Conservation (phyloP, 371 early-diverging fungal genomes). For the Rhizopus delemar region DNA sequence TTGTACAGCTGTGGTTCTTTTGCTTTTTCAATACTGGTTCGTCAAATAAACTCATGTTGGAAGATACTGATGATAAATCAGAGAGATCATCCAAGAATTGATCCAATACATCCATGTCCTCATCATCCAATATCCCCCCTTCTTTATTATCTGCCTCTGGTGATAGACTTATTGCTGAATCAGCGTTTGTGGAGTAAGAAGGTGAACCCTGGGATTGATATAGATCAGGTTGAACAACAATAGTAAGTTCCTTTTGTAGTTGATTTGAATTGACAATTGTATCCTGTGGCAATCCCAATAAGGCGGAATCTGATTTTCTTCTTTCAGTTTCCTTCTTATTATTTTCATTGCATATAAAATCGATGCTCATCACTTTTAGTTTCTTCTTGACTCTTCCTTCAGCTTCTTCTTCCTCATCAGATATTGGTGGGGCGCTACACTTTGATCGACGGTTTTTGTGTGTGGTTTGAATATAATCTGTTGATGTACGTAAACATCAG, state of each 20-base stretch:
- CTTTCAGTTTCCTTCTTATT: slow-evolving; percentile 13
- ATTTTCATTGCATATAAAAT: slow-evolving; percentile 35
- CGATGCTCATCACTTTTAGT: slow-evolving; percentile 38
- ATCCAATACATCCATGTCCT: slow-evolving; percentile 19
- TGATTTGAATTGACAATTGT: too few species aligned
- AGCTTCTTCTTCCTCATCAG: background rate
- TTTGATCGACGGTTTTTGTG: slow-evolving; percentile 8
- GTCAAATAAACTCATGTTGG: slow-evolving; percentile 1
- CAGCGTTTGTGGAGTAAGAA: slow-evolving; percentile 31
- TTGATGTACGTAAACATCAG: background rate
- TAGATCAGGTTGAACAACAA: slow-evolving; percentile 23
- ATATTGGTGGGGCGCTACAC: slow-evolving; percentile 2
- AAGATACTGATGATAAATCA: slow-evolving; percentile 43
- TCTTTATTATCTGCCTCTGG: slow-evolving; percentile 20
- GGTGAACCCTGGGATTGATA: slow-evolving; percentile 4
- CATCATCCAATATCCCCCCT: background rate
- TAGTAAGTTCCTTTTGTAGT: slow-evolving; percentile 17
- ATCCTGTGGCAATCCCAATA: too few species aligned
- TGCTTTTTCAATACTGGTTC: slow-evolving; percentile 17
- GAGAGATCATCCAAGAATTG: slow-evolving; percentile 45
- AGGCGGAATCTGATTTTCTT: too few species aligned
- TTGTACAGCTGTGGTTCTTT: slow-evolving; percentile 53
- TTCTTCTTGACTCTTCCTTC: background rate
- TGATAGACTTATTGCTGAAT: slow-evolving; percentile 47
- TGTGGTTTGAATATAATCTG: slow-evolving; percentile 1